A percentile compares a stretch with the other conserved stretches of the same genome.
phyloP scores from a whole-genome alignment of 2,329 filamentous ascomycete species.

The Pseudogymnoascus sp. region DNA sequence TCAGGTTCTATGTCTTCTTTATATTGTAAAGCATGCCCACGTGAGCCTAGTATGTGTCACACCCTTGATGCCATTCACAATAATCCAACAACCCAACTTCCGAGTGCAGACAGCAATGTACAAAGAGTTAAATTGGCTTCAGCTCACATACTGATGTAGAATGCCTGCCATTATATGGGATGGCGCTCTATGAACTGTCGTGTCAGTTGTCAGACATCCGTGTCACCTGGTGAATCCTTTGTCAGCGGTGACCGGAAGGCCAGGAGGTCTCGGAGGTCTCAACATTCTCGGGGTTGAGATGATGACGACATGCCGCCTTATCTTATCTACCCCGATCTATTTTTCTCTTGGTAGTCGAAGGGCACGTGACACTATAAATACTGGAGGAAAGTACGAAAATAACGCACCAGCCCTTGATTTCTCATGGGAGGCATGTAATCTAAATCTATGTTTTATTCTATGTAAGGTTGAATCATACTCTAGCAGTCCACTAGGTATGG shows the following conservation, averaged over 20 bases:
- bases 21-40: not conserved
- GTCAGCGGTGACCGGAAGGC: not conserved
- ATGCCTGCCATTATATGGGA: not conserved
- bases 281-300: not conserved
- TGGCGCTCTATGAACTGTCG: not conserved
- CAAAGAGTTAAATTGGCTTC: not conserved
- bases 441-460: not conserved
- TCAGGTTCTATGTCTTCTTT: not conserved
- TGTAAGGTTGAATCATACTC: not conserved
- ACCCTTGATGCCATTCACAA: not conserved
- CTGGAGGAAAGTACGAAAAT: not conserved
- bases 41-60: not conserved
- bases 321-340: not conserved
- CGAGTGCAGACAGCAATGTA: not conserved
- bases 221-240: not conserved
- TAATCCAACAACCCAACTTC: not conserved
- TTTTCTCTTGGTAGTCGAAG: not conserved
- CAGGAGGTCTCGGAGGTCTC: too few relatives aligned
- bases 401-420: not conserved
- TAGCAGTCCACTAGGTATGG: not conserved
- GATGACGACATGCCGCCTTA: not conserved
- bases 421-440: not conserved
- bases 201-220: not conserved
- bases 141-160: not conserved
- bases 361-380: not conserved